Evolutionary conservation across 192 early-diverging fungal genomes (phyloP), one percentile per base, ranked within the genome.

Genomic region (Coemansia sp.): DNA sequence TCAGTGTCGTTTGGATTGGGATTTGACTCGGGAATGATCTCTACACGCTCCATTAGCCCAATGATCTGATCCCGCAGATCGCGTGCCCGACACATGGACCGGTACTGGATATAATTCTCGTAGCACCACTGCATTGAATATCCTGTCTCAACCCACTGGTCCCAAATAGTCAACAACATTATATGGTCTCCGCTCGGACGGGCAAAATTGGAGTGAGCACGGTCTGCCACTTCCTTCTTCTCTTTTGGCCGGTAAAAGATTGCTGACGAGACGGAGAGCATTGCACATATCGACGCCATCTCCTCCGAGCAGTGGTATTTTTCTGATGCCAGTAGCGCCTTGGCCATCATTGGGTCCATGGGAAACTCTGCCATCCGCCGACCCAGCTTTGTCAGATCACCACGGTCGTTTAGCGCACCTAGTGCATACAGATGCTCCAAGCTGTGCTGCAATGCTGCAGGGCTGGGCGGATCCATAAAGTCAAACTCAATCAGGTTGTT

Each of bases 361-460:
- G 97, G 97, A 66, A 97, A 95, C 86, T 99, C 97, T 27, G 96
- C 95, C 97, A 99, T 99, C 14, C 93, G 82, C 11, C 95, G 88
- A 0, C 97, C 97, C 14, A 97, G 83, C 72, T 96, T 97, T 13
- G 97, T 99, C 61, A 99, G 66, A 70, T 96, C 89, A 13, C 96
- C 97, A 5, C 85, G 85, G 49, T 93, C 91, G 74, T 97, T 96
- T 39, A 99, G 76, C 19, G 94, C 92, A 20, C 94, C 94, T 22
- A 99, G 83, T 12, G 92, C 93, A 73, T 89, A 97, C 43, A 99
- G 70, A 47, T 93, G 86, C 81, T 94, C 94, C 65, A 99, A 83
- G 18, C 96, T 93, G 7, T 90, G 90, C 61, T 97, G 92, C 65
- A 99, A 67, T 8, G 93, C 93, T 35, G 95, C 90, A 4, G 94